Percentiles rank a stretch among this genome's conserved stretches.
These are phyloP conservation scores for Rhodocollybia butyracea DNA, from an alignment of 768 basidiomycete species.

Conservation along the genomic window DNA sequence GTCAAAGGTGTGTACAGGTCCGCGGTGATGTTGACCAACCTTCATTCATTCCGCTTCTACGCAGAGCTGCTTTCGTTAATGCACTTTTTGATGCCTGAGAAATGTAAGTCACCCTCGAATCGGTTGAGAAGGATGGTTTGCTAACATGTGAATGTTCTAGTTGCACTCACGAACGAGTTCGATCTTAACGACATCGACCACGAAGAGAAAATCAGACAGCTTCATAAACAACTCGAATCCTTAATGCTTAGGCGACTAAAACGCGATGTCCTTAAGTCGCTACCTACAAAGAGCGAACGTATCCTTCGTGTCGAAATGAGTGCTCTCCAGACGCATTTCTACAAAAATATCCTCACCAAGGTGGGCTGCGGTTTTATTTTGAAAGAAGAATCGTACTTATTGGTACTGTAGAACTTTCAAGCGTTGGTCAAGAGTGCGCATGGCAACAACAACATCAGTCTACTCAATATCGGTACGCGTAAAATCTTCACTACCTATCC, in stretches of 20 bases:
- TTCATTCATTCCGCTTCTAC: conserved; percentile 9
- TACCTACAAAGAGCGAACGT: conserved; percentile 97
- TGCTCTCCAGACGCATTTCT: conserved; percentile 93
- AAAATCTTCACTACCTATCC: neutral
- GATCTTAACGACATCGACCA: conserved; percentile 93
- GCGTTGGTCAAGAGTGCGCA: conserved; percentile 88
- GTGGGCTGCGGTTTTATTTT: conserved; percentile 30
- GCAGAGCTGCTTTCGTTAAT: conserved; percentile 92
- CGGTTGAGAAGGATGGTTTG: neutral
- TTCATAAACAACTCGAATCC: conserved; percentile 89
- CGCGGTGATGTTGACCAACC: conserved; percentile 4
- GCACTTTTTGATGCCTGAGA: conserved; percentile 99
- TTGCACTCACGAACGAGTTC: conserved; percentile 92
- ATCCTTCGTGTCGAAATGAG: conserved; percentile 98
- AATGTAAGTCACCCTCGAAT: conserved; percentile 56
- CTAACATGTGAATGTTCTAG: conserved; percentile 35
- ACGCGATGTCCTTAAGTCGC: conserved; percentile 90
- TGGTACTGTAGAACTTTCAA: conserved; percentile 72
- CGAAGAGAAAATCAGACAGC: conserved; percentile 91
- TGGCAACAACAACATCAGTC: conserved; percentile 86
- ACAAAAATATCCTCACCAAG: conserved; percentile 97
- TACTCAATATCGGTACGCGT: conserved; percentile 85
- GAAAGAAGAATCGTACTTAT: conserved; percentile 4
- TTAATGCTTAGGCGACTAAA: conserved; percentile 95
- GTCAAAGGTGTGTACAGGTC: conserved; percentile 83